Evolutionary conservation across 257 asterid genomes (phyloP).

Genomic region (Scutellaria minor): DNA sequence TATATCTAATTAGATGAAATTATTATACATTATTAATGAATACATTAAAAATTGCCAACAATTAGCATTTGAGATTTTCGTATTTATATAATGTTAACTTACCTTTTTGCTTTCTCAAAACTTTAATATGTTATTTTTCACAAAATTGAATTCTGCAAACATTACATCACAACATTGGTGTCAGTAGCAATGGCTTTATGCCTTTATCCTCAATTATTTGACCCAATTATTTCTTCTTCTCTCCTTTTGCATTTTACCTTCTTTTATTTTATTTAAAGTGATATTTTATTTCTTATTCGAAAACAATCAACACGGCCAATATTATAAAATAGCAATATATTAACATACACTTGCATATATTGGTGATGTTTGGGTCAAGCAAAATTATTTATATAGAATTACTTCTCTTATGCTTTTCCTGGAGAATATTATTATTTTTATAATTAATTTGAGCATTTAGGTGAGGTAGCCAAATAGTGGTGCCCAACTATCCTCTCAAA

Average conservation of each 20-base stretch:
- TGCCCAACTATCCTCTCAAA: conserved; percentile 30
- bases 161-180: conserved; percentile 28
- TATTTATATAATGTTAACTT: background rate
- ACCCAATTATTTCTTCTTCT: background rate
- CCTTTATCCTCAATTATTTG: conserved; percentile 36
- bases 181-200: conserved; percentile 30
- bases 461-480: conserved; percentile 29
- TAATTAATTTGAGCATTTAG: conserved; percentile 5
- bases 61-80: too few species aligned
- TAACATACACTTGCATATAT: background rate
- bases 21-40: too few species aligned
- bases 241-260: background rate
- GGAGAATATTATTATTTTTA: background rate
- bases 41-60: too few species aligned
- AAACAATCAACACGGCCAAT: background rate
- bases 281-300: background rate
- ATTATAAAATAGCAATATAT: background rate
- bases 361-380: background rate
- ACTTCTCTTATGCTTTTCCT: background rate
- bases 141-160: background rate
- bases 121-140: background rate
- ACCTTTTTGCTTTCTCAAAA: too few species aligned
- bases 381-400: background rate
- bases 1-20: too few species aligned
- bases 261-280: background rate